These are phyloP conservation scores for Colletotrichum sp. DNA, from an alignment of 2,329 filamentous ascomycete genomes.

Conservation along the genomic window DNA sequence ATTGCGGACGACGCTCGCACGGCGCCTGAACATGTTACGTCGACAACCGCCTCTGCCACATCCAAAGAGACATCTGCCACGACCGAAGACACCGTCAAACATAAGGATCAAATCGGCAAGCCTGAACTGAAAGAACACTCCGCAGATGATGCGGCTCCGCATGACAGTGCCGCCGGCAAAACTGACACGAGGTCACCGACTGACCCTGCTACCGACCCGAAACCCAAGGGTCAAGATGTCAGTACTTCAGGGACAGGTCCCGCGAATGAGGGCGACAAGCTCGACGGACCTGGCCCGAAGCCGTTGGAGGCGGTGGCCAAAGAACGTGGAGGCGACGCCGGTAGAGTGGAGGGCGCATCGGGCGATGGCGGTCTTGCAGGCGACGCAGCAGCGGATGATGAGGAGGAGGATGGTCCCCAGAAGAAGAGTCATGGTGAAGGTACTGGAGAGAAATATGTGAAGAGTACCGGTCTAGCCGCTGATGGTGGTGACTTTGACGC, in stretches of 20 bases:
- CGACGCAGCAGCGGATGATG: not conserved
- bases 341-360: conserved; percentile 9
- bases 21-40: not conserved
- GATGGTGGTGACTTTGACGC: conserved; percentile 75
- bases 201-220: conserved; percentile 37
- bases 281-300: conserved; percentile 48
- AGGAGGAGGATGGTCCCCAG: conserved; percentile 22
- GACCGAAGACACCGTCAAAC: not conserved
- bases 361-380: conserved; percentile 23
- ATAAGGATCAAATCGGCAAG: conserved; percentile 25
- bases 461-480: conserved; percentile 61
- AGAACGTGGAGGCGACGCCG: conserved; percentile 37
- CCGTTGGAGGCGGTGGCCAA: conserved; percentile 42
- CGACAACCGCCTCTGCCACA: not conserved
- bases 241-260: conserved; percentile 32
- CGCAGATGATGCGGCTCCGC: conserved; percentile 16
- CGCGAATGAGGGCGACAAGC: conserved; percentile 36
- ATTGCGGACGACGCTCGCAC: not conserved
- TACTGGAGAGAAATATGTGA: conserved; percentile 63
- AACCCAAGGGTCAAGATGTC: conserved; percentile 40
- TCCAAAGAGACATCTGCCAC: not conserved
- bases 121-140: conserved; percentile 23
- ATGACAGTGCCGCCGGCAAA: conserved; percentile 34
- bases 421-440: conserved; percentile 38
- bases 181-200: conserved; percentile 45